Percentiles rank a stretch among this genome's conserved stretches.
Evolutionary conservation across 2,329 filamentous ascomycete species (phyloP).

Genomic region (Sporothrix brasiliensis): DNA sequence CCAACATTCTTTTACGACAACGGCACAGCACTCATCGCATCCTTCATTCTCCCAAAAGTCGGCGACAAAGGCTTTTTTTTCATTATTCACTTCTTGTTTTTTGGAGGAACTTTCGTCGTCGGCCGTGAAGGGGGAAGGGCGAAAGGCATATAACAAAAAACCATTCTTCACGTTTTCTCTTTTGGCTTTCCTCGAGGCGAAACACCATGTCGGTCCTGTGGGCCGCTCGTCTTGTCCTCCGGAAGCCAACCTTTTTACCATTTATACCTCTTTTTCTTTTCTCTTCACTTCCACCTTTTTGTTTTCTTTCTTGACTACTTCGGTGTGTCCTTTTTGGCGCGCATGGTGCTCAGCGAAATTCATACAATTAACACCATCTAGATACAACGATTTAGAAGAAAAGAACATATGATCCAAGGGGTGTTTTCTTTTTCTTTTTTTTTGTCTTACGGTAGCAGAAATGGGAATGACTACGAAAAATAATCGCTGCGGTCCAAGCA

Average conservation of each 20-base stretch:
- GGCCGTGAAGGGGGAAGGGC: conserved; percentile 9
- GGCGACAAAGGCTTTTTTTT: conserved; percentile 18
- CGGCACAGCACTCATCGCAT: background rate
- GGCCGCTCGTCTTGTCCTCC: background rate
- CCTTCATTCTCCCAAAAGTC: background rate
- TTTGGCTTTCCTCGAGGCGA: background rate
- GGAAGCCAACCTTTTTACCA: background rate
- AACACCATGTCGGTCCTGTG: background rate
- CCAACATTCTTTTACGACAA: background rate
- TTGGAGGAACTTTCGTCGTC: conserved; percentile 24
- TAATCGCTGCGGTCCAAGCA: background rate
- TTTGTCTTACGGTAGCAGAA: conserved; percentile 16
- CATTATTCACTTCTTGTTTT: conserved; percentile 23
- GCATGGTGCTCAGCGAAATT: conserved; percentile 1
- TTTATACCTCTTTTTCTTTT: conserved; percentile 11
- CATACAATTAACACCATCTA: background rate
- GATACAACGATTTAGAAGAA: conserved; percentile 31
- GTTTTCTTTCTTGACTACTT: conserved; percentile 15
- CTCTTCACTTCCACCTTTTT: background rate
- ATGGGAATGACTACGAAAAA: conserved; percentile 32
- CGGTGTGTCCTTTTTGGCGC: conserved; percentile 6
- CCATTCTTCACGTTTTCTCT: background rate
- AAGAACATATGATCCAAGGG: background rate
- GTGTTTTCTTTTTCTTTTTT: conserved; percentile 2
- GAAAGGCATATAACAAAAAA: conserved; percentile 27